Percentiles rank a stretch among this genome's conserved stretches.
phyloP scores from a whole-genome alignment of 192 early-diverging fungal species.

The Pilaira anomala region DNA sequence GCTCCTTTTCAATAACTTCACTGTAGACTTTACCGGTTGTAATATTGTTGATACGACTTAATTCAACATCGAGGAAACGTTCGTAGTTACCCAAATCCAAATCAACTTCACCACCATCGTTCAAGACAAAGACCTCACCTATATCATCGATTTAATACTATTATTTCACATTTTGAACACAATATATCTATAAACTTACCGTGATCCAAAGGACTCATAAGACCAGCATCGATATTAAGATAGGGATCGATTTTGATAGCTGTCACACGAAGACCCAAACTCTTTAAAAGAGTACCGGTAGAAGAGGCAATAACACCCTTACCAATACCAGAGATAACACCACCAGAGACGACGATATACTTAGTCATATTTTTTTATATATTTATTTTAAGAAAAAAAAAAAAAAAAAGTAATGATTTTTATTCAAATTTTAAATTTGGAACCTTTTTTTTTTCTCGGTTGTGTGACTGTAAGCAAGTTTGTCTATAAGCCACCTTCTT shows the following conservation, averaged over 20 bases:
- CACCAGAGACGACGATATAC: conserved; percentile 96
- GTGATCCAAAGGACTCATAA: conserved; percentile 95
- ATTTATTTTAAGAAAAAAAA: not conserved
- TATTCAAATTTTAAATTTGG: not conserved
- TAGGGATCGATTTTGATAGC: conserved; percentile 99
- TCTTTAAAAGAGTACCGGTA: conserved; percentile 92
- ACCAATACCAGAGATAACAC: conserved; percentile 99
- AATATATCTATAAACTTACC: conserved; percentile 50
- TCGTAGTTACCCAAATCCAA: conserved; percentile 99
- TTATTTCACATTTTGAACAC: not conserved
- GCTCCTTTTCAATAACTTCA: conserved; percentile 91
- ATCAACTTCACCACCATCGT: conserved; percentile 99
- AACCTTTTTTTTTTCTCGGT: not conserved
- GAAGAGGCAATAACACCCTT: conserved; percentile 99
- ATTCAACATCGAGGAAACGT: conserved; percentile 90
- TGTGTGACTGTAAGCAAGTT: no score
- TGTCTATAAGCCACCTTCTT: no score
- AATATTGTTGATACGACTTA: conserved; percentile 98
- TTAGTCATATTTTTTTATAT: conserved; percentile 57
- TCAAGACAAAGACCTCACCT: conserved; percentile 98
- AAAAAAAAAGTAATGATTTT: not conserved
- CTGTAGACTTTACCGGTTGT: conserved; percentile 99
- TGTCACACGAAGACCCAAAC: conserved; percentile 87
- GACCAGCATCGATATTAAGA: conserved; percentile 98
- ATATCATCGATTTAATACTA: not conserved